A percentile compares a stretch with the other conserved stretches of the same genome.
Conservation (phyloP, 2,329 filamentous ascomycete species). For the Aphanoascus verrucosus region DNA sequence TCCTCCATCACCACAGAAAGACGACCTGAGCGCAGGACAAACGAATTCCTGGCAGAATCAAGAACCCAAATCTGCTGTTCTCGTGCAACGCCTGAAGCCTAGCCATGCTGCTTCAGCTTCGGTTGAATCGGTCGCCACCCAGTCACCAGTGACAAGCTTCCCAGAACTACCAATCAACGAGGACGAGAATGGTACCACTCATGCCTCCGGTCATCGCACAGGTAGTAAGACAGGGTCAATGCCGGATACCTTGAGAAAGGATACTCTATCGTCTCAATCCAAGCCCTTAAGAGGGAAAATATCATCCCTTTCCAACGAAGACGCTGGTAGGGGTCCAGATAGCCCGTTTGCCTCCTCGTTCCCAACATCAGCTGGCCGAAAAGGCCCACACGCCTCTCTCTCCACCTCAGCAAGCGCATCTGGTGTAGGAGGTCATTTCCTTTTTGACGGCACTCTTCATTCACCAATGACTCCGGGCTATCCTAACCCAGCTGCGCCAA, state of each 20-base stretch:
- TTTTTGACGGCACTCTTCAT: conserved; percentile 78
- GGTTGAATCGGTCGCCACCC: conserved; percentile 28
- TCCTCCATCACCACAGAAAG: conserved; percentile 23
- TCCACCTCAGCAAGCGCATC: conserved; percentile 31
- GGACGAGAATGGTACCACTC: conserved; percentile 26
- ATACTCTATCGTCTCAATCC: conserved; percentile 49
- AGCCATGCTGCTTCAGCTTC: conserved; percentile 21
- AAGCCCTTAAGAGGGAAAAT: neutral
- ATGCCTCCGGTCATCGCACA: conserved; percentile 18
- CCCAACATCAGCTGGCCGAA: conserved; percentile 5
- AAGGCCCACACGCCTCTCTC: conserved; percentile 5
- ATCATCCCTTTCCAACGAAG: conserved; percentile 2
- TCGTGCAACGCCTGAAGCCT: conserved; percentile 12
- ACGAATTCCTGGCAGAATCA: conserved; percentile 14
- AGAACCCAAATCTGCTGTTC: conserved; percentile 20
- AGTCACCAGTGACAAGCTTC: conserved; percentile 34
- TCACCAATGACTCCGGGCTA: conserved; percentile 53
- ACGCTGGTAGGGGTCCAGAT: neutral
- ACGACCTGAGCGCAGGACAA: conserved; percentile 20
- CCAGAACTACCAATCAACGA: conserved; percentile 36
- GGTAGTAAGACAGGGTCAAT: conserved; percentile 33
- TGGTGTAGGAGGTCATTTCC: conserved; percentile 57
- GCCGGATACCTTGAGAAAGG: conserved; percentile 48
- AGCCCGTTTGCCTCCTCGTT: conserved; percentile 10
- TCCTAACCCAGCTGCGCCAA: conserved; percentile 50